Evolutionary conservation across 768 basidiomycete genomes (phyloP), one percentile per base, ranked within the genome.

Genomic region (Trametes maxima): DNA sequence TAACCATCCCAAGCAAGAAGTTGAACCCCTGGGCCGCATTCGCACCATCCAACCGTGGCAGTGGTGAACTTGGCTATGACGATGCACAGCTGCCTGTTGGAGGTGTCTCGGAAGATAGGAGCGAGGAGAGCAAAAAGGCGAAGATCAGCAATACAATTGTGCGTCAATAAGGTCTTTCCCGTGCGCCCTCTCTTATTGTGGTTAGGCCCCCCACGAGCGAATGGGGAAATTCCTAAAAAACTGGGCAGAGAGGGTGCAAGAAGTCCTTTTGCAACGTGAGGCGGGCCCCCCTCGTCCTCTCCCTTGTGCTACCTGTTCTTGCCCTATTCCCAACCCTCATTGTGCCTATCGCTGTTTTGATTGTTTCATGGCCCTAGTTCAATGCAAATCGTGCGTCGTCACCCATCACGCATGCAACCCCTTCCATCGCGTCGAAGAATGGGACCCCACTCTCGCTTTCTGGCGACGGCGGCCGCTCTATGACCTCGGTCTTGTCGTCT

Each of bases 391-490:
- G 22, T 57, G 56, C 25, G 19, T 35, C 28, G 44, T 57, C 24
- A 19, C 14, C n/a, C 2, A 19, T 33, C 56, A 57, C 45, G 3
- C 2, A 16, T 5, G 6, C 10, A 57, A 57, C 28, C 56, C 56
- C 13, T 40, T 57, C 3, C 56, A 57, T 22, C 22, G 43, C 35
- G 28, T 57, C 19, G 56, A 57, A 21, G 56, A 57, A n/a, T 57
- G 56, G 56, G 22, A 57, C 12, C 28, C 25, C 3, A 35, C 24
- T 16, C 16, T 43, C 14, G 6, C 45, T 1, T 57, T 57, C 24
- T 57, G 56, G 56, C 33, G 19, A 28, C 39, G 43, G 11, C 28
- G 28, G 6, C 13, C 56, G 4, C 28, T 57, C 14, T 19, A 24
- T n/a, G 28, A 36, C n/a, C 35, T 57, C 1, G 56, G 56, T 13